Percentiles rank a stretch among this genome's conserved stretches.
These are phyloP conservation scores for Hyphodiscus hymeniophilus DNA, from an alignment of 495 filamentous ascomycete genomes.

Conservation along the genomic window DNA sequence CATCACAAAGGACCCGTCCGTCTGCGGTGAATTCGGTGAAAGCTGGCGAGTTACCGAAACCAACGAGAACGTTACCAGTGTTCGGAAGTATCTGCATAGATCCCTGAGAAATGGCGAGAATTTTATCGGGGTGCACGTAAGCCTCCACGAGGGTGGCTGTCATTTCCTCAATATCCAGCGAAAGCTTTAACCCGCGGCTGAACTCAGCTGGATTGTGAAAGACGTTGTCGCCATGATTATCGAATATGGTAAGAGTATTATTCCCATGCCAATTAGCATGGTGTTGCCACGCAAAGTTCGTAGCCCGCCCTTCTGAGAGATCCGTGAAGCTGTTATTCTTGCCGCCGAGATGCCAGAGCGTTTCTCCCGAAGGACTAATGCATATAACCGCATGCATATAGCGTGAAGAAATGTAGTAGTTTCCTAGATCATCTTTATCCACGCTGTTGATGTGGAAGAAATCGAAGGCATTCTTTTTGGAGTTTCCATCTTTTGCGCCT, in stretches of 20 bases:
- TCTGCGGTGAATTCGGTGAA: slow-evolving; percentile 37
- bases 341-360: slow-evolving; percentile 38
- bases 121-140: slow-evolving; percentile 26
- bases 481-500: slow-evolving; percentile 14
- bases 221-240: slow-evolving; percentile 25
- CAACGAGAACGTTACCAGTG: slow-evolving; percentile 37
- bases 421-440: slow-evolving; percentile 25
- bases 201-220: slow-evolving; percentile 5
- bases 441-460: slow-evolving; percentile 35
- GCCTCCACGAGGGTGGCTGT: slow-evolving; percentile 29
- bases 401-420: slow-evolving; percentile 37
- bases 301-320: slow-evolving; percentile 31
- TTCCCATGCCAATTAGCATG: slow-evolving; percentile 36
- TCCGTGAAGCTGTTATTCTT: slow-evolving; percentile 37
- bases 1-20: slow-evolving; percentile 20
- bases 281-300: slow-evolving; percentile 46
- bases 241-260: slow-evolving; percentile 27
- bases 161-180: slow-evolving; percentile 32
- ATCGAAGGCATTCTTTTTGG: slow-evolving; percentile 22
- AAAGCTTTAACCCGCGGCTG: slow-evolving; percentile 33
- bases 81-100: slow-evolving; percentile 34
- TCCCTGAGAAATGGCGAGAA: slow-evolving; percentile 37
- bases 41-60: slow-evolving; percentile 39
- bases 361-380: slow-evolving; percentile 28
- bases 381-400: slow-evolving; percentile 29